phyloP scores from a whole-genome alignment of 257 asterid species.

The Solanum pimpinellifolium region DNA sequence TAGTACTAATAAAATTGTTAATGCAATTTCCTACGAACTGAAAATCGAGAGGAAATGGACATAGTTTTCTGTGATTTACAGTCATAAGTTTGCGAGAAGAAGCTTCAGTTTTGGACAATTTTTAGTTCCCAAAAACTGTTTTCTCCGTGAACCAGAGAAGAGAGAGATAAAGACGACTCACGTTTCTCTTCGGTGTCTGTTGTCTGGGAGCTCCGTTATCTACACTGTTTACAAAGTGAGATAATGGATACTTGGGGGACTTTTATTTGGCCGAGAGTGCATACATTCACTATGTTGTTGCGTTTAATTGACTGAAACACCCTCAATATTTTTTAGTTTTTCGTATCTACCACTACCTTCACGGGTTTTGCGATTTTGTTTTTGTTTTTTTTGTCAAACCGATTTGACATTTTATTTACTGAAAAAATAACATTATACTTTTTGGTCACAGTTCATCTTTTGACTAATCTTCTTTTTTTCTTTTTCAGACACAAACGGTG shows the following conservation, averaged over 20 bases:
- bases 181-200: constrained; percentile 27
- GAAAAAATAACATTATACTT: background rate
- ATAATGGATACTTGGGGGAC: background rate
- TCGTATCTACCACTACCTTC: background rate
- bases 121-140: background rate
- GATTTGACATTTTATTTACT: background rate
- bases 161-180: background rate
- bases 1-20: background rate
- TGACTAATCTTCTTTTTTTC: background rate
- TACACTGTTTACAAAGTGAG: background rate
- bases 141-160: background rate
- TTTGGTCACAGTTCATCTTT: background rate
- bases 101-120: background rate
- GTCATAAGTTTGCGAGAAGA: constrained; percentile 6
- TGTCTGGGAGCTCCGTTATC: constrained; percentile 27
- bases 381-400: background rate
- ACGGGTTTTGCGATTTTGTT: background rate
- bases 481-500: background rate
- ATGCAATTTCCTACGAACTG: background rate
- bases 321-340: background rate
- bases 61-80: background rate
- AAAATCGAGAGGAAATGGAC: background rate
- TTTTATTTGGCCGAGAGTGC: background rate
- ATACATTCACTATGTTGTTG: background rate
- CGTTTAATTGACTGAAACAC: background rate